Evolutionary conservation across 2,329 filamentous ascomycete genomes (phyloP).

Genomic region (Piedraia hortae): DNA sequence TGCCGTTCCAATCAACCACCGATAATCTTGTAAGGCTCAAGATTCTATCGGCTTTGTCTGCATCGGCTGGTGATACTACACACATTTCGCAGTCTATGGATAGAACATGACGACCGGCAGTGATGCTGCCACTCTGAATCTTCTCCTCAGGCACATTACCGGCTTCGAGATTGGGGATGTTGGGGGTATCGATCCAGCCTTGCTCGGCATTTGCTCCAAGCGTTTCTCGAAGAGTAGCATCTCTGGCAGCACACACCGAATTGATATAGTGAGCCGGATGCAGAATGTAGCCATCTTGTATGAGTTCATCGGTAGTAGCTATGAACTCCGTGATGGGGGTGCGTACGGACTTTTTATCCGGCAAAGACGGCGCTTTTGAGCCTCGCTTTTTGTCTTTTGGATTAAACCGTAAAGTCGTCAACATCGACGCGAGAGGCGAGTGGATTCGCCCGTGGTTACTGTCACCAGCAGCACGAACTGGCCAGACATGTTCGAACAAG

Average conservation of each 20-base stretch:
- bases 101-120: constrained; percentile 50
- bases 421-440: constrained; percentile 63
- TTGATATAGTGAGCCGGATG: constrained; percentile 45
- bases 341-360: constrained; percentile 39
- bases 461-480: constrained; percentile 65
- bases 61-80: constrained; percentile 32
- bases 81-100: constrained; percentile 97
- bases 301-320: constrained; percentile 41
- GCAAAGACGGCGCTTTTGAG: constrained; percentile 30
- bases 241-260: constrained; percentile 5
- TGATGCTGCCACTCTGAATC: constrained; percentile 57
- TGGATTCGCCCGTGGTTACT: constrained; percentile 54
- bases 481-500: constrained; percentile 76
- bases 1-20: constrained; percentile 61
- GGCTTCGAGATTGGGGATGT: constrained; percentile 35
- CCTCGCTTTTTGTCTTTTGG: constrained; percentile 32
- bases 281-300: constrained; percentile 57
- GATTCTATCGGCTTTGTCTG: constrained; percentile 31
- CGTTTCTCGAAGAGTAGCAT: constrained; percentile 18
- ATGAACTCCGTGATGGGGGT: constrained; percentile 65
- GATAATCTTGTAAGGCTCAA: constrained; percentile 76
- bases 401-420: constrained; percentile 46
- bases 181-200: constrained; percentile 59
- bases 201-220: constrained; percentile 22
- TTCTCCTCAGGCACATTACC: constrained; percentile 39